Conservation (phyloP, 2,329 filamentous ascomycete genomes). For the Fusarium sp. region DNA sequence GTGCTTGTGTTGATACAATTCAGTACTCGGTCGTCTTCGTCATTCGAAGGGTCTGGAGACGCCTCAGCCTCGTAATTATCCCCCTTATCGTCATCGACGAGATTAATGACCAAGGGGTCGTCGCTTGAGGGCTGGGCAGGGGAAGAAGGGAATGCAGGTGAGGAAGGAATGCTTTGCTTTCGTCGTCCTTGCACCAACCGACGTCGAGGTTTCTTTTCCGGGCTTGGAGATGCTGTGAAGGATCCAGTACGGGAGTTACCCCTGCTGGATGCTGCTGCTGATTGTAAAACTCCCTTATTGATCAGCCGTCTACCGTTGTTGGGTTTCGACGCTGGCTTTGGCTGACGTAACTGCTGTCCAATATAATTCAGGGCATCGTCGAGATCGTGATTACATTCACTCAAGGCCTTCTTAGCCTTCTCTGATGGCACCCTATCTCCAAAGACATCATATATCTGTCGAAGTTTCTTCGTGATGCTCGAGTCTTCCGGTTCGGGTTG, state of each 20-base stretch:
- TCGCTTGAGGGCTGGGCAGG: slow-evolving; percentile 50
- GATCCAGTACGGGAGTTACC: slow-evolving; percentile 35
- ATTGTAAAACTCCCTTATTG: slow-evolving; percentile 49
- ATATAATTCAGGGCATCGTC: slow-evolving; percentile 54
- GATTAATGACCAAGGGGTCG: slow-evolving; percentile 52
- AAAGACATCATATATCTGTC: slow-evolving; percentile 55
- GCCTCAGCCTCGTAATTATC: slow-evolving; percentile 56
- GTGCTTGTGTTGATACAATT: slow-evolving; percentile 87
- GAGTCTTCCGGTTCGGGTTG: slow-evolving; percentile 60
- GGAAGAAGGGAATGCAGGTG: slow-evolving; percentile 34
- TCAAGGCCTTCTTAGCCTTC: slow-evolving; percentile 52
- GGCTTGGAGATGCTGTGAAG: slow-evolving; percentile 44
- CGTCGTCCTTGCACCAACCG: slow-evolving; percentile 56
- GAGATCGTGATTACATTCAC: slow-evolving; percentile 51
- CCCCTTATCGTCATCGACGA: slow-evolving; percentile 58
- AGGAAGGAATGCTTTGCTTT: slow-evolving; percentile 43
- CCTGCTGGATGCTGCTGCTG: slow-evolving; percentile 26
- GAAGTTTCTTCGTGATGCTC: slow-evolving; percentile 52
- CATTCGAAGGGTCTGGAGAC: slow-evolving; percentile 47
- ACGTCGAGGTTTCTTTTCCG: slow-evolving; percentile 51
- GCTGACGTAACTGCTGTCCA: slow-evolving; percentile 26
- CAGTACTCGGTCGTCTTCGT: slow-evolving; percentile 68
- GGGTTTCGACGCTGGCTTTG: slow-evolving; percentile 24
- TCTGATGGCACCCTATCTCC: slow-evolving; percentile 49
- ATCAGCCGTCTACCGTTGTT: slow-evolving; percentile 50